Base-by-base conservation (phyloP, 345 rosid species). In the Clarkia xantiana region DNA sequence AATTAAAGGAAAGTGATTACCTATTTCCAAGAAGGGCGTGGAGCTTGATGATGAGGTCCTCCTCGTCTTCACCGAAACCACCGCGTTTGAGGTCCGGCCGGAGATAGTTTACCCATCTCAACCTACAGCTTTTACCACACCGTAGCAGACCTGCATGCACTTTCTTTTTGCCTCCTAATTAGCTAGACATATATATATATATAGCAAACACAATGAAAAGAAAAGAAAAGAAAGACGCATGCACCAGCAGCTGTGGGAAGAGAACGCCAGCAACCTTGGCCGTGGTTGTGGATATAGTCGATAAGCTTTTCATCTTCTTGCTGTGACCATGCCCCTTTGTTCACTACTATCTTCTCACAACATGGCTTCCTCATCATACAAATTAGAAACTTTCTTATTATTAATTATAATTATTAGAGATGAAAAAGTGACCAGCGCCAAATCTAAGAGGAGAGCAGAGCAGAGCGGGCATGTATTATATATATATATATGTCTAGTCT, bases 11-110 rank as follows among this genome's bases (percentile, higher is more conserved):
- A 11, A 2, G 20, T 22, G 15, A 18, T 17, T 41, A 67, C 65
- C 72, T 59, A 10, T 62, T 67, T 17, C 68, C 65, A 38, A 67
- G 68, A 47, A 67, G 64, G 16, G 72, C 65, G 59, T 62, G 72
- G 2, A 67, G 64, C 61, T 46, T 67, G 47, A 67, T 51, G 16
- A 67, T 67, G 34, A 67, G 67, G 53, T 67, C 71, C 38, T 67
- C 67, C 43, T 67, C 71, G 42, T 67, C 71, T 52, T 58, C 61
- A 6, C 58, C 71, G 40, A 67, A 62, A 54, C 55, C 62, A 47
- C 71, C 67, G 9, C 63, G 52, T 62, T 67, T 67, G 20, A 67
- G 52, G 61, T 67, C 67, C 14, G 71, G 71, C 53, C 71, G 47
- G 42, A 62, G 48, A 38, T 62, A 67, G 36, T 62, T 67, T 42